Base-by-base conservation (phyloP, 106 monocot genomes). In the Iris macrosiphon region DNA sequence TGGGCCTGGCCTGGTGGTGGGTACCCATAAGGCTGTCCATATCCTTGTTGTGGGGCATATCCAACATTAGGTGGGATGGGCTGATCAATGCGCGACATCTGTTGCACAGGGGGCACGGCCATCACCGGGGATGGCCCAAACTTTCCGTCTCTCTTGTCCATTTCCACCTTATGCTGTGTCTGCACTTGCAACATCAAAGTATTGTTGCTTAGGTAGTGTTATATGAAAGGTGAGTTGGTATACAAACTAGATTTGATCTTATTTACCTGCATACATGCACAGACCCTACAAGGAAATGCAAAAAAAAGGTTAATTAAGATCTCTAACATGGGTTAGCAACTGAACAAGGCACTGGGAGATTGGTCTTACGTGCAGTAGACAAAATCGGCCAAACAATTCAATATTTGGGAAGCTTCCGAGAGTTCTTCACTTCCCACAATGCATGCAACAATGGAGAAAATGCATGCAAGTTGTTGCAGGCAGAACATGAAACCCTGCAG, bases 211-310 rank as follows among this genome's bases (percentile, higher is more conserved):
- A 12, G 5, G 5, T 37, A 37, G 37, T 12, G 12, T 37, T 37
- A 7, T 12, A 37, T 37, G 37, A 7, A 5, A 37, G 5, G 12
- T 37, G 12, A 7, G 8, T 37, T 37, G 37, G 26, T 3, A 27
- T 27, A 1, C 4, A 27, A 29, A 20, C 37, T 8, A 23, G 22
- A 27, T 51, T 29, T 10, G 38, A 12, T 31, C 4, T 6, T 20
- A 7, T 8, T 53, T 79, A 92, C 92, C 93, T 93, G 93, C 84
- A 93, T 93, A 62, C 88, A 88, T 15, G 88, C 88, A 47, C 93
- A 93, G 39, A 88, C 93, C 43, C 65, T 44, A 41, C 11, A 41
- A 16, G n/a, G 32, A 19, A 35, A 49, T 37, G 20, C 0, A 37
- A 9, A 14, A 37, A 9, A 14, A 31, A 37, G 15, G n/a, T 62